A percentile compares a stretch with the other conserved stretches of the same genome.
Conservation (phyloP, 2,329 filamentous ascomycete species). For the Simplicillium sp. region DNA sequence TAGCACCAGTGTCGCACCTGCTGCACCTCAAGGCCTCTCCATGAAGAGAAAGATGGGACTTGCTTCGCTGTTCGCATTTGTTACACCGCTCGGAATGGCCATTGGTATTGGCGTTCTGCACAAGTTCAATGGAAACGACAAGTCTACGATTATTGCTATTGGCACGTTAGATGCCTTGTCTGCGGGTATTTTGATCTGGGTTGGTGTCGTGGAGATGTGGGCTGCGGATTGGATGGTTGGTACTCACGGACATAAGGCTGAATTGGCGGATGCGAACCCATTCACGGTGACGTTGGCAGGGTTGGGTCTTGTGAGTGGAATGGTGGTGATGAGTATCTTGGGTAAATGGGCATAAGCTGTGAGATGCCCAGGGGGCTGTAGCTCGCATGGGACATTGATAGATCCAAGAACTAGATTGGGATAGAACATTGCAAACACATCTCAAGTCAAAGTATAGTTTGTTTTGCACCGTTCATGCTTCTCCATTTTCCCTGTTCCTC, state of each 20-base stretch:
- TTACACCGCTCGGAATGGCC: constrained; percentile 71
- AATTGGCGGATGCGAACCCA: constrained; percentile 42
- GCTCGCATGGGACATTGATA: no score
- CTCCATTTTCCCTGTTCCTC: no score
- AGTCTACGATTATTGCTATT: constrained; percentile 58
- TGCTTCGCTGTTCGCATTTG: constrained; percentile 54
- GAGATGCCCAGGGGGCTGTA: no score
- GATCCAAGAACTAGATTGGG: no score
- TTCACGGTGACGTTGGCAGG: constrained; percentile 39
- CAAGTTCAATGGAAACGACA: constrained; percentile 64
- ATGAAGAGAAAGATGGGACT: constrained; percentile 49
- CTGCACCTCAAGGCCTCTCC: constrained; percentile 17
- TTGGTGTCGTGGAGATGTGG: constrained; percentile 73
- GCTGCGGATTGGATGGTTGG: constrained; percentile 61
- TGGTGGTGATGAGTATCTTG: constrained; percentile 61
- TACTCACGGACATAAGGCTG: constrained; percentile 24
- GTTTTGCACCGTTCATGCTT: no score
- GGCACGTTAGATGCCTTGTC: constrained; percentile 66
- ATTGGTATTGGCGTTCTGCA: constrained; percentile 66
- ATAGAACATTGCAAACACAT: no score
- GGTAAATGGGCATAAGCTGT: constrained; percentile 61
- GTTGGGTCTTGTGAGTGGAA: constrained; percentile 46
- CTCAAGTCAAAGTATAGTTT: no score
- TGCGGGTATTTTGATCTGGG: constrained; percentile 71
- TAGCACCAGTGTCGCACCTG: constrained; percentile 7